A percentile compares a stretch with the other conserved stretches of the same genome.
Evolutionary conservation across 352 stramenopile species (phyloP).

Genomic region (Globisporangium irregulare): DNA sequence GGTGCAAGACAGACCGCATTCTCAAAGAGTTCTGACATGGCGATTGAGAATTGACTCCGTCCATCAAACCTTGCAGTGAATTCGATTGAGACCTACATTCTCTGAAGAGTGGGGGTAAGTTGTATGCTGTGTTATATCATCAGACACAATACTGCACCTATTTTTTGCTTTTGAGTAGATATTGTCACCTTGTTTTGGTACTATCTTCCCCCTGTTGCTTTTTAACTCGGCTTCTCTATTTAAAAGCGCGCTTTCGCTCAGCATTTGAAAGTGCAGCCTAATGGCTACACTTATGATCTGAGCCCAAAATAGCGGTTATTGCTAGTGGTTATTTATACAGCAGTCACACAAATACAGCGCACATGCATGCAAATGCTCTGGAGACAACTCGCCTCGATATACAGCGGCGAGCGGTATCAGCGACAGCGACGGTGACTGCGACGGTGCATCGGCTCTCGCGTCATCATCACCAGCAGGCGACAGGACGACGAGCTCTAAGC

Average conservation of each 20-base stretch:
- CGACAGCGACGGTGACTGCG: neutral
- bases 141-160: neutral
- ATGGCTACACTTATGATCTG: neutral
- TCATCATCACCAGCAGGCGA: constrained; percentile 2
- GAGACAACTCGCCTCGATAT: neutral
- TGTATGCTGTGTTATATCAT: neutral
- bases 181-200: neutral
- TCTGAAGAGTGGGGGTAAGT: neutral
- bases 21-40: constrained; percentile 47
- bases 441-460: neutral
- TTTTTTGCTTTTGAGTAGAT: neutral
- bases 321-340: neutral
- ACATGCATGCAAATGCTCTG: neutral
- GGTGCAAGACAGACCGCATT: constrained; percentile 86
- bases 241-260: neutral
- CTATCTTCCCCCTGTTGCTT: neutral
- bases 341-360: neutral
- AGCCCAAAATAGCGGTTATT: neutral
- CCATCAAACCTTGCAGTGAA: neutral
- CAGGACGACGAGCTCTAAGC: neutral
- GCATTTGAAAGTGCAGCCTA: neutral
- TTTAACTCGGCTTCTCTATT: neutral
- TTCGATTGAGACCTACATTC: neutral
- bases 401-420: neutral
- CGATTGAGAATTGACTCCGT: neutral